Evolutionary conservation across 305 asterid genomes (phyloP).

Genomic region (Rubia peregrina): DNA sequence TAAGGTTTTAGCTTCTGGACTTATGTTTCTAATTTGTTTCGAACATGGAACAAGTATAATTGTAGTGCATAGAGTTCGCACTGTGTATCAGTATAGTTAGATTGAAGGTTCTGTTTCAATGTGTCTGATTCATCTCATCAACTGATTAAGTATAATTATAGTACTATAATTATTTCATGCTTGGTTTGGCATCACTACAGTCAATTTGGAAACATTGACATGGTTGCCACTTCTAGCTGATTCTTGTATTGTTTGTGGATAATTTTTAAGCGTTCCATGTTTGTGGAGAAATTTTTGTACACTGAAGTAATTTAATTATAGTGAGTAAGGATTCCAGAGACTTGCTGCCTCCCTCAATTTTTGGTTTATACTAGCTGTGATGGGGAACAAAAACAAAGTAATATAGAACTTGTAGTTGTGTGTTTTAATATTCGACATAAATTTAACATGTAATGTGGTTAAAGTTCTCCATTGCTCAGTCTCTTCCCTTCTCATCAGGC

Average conservation of each 20-base stretch:
- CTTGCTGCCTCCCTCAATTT: neutral
- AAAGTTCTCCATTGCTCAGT: conserved; percentile 3
- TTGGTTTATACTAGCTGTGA: neutral
- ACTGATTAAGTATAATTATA: neutral
- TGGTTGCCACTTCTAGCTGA: neutral
- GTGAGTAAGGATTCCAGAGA: neutral
- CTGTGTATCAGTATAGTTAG: neutral
- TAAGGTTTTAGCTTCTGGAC: neutral
- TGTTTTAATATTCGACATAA: neutral
- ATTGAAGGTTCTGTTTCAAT: neutral
- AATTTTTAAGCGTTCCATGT: neutral
- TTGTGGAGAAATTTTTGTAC: neutral
- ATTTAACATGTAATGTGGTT: neutral
- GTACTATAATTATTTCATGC: neutral
- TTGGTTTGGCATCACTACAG: neutral
- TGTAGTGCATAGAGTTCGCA: neutral
- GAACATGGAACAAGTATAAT: neutral
- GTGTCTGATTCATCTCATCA: neutral
- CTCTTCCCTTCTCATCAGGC: conserved; percentile 40
- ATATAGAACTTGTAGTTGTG: neutral
- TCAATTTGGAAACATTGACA: neutral
- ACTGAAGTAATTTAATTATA: neutral
- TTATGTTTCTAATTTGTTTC: neutral
- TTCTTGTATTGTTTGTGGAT: neutral
- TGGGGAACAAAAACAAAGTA: neutral